These are phyloP conservation scores for Misopates orontium DNA, from an alignment of 257 asterid species.

Conservation along the genomic window DNA sequence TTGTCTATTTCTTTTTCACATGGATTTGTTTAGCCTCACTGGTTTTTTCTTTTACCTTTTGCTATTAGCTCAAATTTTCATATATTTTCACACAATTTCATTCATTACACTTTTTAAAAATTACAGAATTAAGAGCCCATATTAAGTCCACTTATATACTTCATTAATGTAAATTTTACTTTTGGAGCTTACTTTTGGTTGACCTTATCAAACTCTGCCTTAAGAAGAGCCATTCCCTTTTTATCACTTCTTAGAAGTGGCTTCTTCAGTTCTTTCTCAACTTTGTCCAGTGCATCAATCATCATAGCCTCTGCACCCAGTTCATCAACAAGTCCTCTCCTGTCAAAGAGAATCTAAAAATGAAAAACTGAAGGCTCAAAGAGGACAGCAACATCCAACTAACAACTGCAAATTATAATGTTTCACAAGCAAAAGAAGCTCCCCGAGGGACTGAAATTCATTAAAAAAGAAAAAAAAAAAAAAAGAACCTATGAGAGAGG, in stretches of 20 bases:
- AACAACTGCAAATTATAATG: too few species aligned
- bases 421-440: too few species aligned
- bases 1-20: too few species aligned
- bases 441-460: background rate
- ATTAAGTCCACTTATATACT: too few species aligned
- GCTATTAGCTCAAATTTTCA: too few species aligned
- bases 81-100: too few species aligned
- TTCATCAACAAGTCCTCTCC: conserved; percentile 83
- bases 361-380: too few species aligned
- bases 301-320: conserved; percentile 84
- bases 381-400: too few species aligned
- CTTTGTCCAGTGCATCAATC: conserved; percentile 83
- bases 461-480: background rate
- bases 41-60: too few species aligned
- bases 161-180: conserved; percentile 15
- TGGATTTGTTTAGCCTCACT: too few species aligned
- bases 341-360: conserved; percentile 31
- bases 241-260: conserved; percentile 90
- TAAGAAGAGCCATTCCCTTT: conserved; percentile 82
- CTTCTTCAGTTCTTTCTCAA: conserved; percentile 80
- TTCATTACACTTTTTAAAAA: too few species aligned
- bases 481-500: conserved; percentile 3
- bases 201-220: conserved; percentile 80
- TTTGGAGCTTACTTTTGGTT: conserved; percentile 77
- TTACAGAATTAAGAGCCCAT: too few species aligned